Evolutionary conservation across 805 yeast genomes (phyloP), one percentile per base, ranked within the genome.

Genomic region (Starmerella bombicola): DNA sequence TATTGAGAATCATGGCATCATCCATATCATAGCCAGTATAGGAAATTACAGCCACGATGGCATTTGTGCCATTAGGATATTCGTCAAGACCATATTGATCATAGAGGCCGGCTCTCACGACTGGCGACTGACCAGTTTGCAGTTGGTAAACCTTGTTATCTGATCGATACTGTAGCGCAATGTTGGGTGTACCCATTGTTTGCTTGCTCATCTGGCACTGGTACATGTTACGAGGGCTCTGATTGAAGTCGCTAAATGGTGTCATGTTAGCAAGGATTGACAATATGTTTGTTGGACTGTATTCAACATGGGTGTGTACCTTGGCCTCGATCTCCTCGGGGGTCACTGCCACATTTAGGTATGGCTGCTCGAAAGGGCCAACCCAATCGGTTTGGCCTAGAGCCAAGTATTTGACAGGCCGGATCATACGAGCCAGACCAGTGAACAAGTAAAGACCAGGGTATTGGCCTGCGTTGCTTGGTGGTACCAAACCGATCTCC

Each of bases 201-300:
- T 91, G 98, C 67, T 91, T 91, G 75, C 96, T 97, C 98, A 91
- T 91, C 71, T 91, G 98, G 67, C 98, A 91, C 68, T 91, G 98
- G 63, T 91, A 91, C 97, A 91, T 91, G 62, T 91, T 91, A 76
- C 98, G 81, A 57, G 98, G 98, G 21, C 96, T 86, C 69, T 91
- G 98, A 64, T 91, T 91, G 69, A 91, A 91, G 63, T 91, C 98
- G 1, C 97, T 86, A 61, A 84, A 91, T 51, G 98, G 98, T 1
- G 98, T 91, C 68, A 91, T 71, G 64, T 91, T 91, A 49, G 97
- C 98, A 61, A 91, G 70, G 51, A 91, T 88, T 18, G 96, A 85
- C 53, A 91, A 67, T 37, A 91, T 84, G 62, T 91, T 85, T 3
- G 97, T 91, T 55, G 98, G 97, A 2, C 93, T 71, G 61, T 71